Evolutionary conservation across 306 rosid genomes (phyloP).

Genomic region (Vachellia pachyceras): DNA sequence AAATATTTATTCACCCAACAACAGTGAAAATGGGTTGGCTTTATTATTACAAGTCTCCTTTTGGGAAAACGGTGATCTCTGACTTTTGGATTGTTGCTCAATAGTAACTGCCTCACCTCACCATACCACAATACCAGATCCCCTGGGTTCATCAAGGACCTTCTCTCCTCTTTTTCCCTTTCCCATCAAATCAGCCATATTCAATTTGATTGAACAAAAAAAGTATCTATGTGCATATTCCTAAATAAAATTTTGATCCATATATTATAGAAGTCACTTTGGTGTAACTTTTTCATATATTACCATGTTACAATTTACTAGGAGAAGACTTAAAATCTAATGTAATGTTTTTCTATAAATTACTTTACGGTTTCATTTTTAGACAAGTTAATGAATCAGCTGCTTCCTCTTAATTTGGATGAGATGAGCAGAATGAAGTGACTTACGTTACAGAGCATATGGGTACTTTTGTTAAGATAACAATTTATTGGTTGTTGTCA

Average conservation of each 20-base stretch:
- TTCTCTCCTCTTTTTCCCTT: background rate
- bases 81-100: background rate
- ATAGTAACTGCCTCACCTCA: slow-evolving; percentile 30
- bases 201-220: background rate
- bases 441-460: too few relatives aligned
- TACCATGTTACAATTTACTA: too few relatives aligned
- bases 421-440: too few relatives aligned
- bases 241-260: too few relatives aligned
- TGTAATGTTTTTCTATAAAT: too few relatives aligned
- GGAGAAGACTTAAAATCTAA: too few relatives aligned
- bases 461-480: background rate
- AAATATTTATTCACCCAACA: slow-evolving; percentile 22
- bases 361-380: too few relatives aligned
- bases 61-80: background rate
- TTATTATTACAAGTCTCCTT: background rate
- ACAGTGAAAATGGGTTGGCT: slow-evolving; percentile 30
- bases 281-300: too few relatives aligned
- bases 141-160: too few relatives aligned
- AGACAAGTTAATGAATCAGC: too few relatives aligned
- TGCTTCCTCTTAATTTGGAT: too few relatives aligned
- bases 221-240: background rate
- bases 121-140: slow-evolving; percentile 1
- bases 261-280: too few relatives aligned
- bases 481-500: background rate
- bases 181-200: background rate